Evolutionary conservation across 257 asterid genomes (phyloP), one percentile per base, ranked within the genome.

Genomic region (Rehmannia glutinosa): DNA sequence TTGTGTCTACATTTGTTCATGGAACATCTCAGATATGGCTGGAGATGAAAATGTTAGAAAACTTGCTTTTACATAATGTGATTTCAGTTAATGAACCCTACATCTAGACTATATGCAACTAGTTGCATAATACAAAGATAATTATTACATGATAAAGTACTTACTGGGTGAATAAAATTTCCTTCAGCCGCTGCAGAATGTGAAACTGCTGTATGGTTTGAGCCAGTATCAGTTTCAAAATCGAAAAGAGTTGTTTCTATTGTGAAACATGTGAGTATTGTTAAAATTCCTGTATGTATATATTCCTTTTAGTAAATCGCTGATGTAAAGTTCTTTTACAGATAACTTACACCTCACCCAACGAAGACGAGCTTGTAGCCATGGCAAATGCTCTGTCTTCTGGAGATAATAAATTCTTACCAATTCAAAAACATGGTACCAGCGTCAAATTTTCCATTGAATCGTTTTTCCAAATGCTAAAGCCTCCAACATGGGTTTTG

Each of bases 201-300:
- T 64, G 64, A 68, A 56, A 88, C 94, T 43, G 76, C 86, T 45
- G 76, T 87, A 56, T 93, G 99, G 99, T 93, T 93, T 74, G 97
- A 90, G 83, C 97, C 99, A 7, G 99, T 93, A 47, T 93, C 99
- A 11, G 99, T 93, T 43, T 73, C 69, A 19, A 93, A 93, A 82
- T 90, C 99, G 61, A 82, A 63, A 84, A 78, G 91, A 75, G 72
- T 93, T 80, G 96, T 85, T 72, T 81, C 89, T 61, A 75, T 90
- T 68, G 91, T 71, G 33, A 86, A 88, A 81, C 62, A 85, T 50
- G 97, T 93, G 82, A 88, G 96, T 76, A 46, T 69, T 73, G 43
- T 64, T 38, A 9, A 70, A 46, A 21, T 58, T 66, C 65, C 72
- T 58, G 38, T 49, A 5, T 62, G 7, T 33, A 6, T 62, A 8